Percentiles rank a stretch among this genome's conserved stretches.
phyloP scores from a whole-genome alignment of 2,329 filamentous ascomycete species.

The Alternaria dauci region DNA sequence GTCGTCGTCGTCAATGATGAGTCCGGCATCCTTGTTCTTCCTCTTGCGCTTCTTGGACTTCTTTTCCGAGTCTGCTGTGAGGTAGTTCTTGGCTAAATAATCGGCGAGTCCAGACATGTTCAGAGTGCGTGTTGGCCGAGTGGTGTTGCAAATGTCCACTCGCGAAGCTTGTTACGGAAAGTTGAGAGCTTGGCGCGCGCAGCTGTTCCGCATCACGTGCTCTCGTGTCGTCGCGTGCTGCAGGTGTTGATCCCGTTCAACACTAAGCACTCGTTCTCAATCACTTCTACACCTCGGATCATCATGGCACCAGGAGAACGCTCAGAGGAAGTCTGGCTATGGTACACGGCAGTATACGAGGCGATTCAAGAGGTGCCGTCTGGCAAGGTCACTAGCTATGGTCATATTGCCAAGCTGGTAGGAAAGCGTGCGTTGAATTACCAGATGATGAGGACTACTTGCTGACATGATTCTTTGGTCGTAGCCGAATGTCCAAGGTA shows the following conservation, averaged over 20 bases:
- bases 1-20: constrained; percentile 64
- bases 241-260: constrained; percentile 13
- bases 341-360: constrained; percentile 79
- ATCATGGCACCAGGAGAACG: constrained; percentile 65
- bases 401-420: constrained; percentile 76
- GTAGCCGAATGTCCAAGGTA: constrained; percentile 60
- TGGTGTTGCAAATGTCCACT: constrained; percentile 3
- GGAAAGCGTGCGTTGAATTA: constrained; percentile 69
- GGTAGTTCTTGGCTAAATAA: constrained; percentile 92
- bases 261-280: background rate
- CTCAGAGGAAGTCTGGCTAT: constrained; percentile 76
- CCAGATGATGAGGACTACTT: constrained; percentile 21
- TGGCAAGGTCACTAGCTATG: constrained; percentile 88
- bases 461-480: constrained; percentile 31
- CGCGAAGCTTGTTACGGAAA: constrained; percentile 11
- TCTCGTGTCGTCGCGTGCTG: constrained; percentile 40
- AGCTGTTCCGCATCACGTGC: constrained; percentile 10
- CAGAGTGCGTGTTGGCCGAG: constrained; percentile 18
- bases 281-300: constrained; percentile 5
- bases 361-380: constrained; percentile 85
- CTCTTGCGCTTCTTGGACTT: constrained; percentile 64
- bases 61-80: constrained; percentile 69
- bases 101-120: constrained; percentile 71
- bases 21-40: constrained; percentile 52
- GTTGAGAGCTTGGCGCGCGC: constrained; percentile 19